These are phyloP conservation scores for Pulchroboletus neoregius DNA, from an alignment of 1,284 basidiomycete genomes.

Conservation along the genomic window DNA sequence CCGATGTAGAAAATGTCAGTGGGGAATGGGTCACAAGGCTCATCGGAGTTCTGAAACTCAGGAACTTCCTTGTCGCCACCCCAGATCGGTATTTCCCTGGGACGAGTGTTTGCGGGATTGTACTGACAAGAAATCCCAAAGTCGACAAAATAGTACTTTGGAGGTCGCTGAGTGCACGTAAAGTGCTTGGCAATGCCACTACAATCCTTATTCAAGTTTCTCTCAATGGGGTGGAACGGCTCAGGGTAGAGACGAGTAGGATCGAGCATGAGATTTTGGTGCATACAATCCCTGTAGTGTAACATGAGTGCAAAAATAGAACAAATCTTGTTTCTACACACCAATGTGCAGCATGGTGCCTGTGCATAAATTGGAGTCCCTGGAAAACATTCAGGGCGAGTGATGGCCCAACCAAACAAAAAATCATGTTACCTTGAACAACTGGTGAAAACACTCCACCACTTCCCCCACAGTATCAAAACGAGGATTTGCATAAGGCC, in stretches of 20 bases:
- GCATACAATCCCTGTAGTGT: slow-evolving; percentile 36
- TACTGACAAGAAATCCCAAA: slow-evolving; percentile 38
- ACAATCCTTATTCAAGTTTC: background rate
- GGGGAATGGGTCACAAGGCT: slow-evolving; percentile 28
- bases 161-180: slow-evolving; percentile 18
- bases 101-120: slow-evolving; percentile 19
- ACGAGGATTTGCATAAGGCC: slow-evolving; percentile 20
- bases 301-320: background rate
- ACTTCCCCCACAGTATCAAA: slow-evolving; percentile 36
- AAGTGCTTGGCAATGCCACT: background rate
- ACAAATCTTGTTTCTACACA: background rate
- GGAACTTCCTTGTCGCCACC: slow-evolving; percentile 36
- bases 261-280: slow-evolving; percentile 40
- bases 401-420: background rate
- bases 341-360: slow-evolving; percentile 15
- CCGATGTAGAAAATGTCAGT: slow-evolving; percentile 34
- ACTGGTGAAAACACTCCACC: slow-evolving; percentile 34
- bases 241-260: slow-evolving; percentile 27
- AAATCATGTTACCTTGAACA: slow-evolving; percentile 34
- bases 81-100: slow-evolving; percentile 22
- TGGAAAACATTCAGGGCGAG: background rate
- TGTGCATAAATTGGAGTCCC: slow-evolving; percentile 24
- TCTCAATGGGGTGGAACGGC: slow-evolving; percentile 11
- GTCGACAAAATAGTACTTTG: slow-evolving; percentile 29
- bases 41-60: slow-evolving; percentile 27